These are phyloP conservation scores for Geranium incanum DNA, from an alignment of 441 rosid genomes.

Conservation along the genomic window DNA sequence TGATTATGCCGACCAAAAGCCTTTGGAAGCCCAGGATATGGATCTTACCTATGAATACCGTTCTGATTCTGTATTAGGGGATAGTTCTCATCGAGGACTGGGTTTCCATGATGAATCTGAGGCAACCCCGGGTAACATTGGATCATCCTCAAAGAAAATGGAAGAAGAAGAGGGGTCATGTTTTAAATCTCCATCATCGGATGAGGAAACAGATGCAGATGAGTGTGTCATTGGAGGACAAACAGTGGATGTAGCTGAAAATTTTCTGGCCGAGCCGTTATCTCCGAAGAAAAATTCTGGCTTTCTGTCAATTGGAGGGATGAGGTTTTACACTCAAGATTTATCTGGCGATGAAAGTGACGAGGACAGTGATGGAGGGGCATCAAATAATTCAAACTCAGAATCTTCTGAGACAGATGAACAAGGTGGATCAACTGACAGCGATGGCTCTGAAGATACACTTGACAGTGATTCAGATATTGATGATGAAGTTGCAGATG, in stretches of 20 bases:
- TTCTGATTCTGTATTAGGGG: constrained; percentile 59
- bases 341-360: constrained; percentile 53
- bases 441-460: constrained; percentile 36
- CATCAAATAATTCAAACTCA: constrained; percentile 36
- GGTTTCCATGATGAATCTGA: constrained; percentile 53
- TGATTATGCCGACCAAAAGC: constrained; percentile 55
- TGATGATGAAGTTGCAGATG: constrained; percentile 74
- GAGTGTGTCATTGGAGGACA: constrained; percentile 21
- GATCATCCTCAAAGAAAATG: constrained; percentile 36
- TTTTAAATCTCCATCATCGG: constrained; percentile 27
- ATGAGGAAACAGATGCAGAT: constrained; percentile 30
- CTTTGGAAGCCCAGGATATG: constrained; percentile 28
- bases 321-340: constrained; percentile 65
- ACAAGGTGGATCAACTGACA: constrained; percentile 33
- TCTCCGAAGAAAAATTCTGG: constrained; percentile 43
- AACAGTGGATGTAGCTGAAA: constrained; percentile 31
- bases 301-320: constrained; percentile 56
- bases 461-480: constrained; percentile 51
- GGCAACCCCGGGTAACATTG: constrained; percentile 33
- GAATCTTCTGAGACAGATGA: constrained; percentile 38
- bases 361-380: constrained; percentile 29
- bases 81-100: constrained; percentile 50
- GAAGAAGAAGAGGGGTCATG: constrained; percentile 30
- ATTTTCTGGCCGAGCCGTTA: constrained; percentile 24
- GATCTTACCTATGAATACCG: constrained; percentile 45